Base-by-base conservation (phyloP, 208 protist species). In the Acanthamoeba polyphaga region DNA sequence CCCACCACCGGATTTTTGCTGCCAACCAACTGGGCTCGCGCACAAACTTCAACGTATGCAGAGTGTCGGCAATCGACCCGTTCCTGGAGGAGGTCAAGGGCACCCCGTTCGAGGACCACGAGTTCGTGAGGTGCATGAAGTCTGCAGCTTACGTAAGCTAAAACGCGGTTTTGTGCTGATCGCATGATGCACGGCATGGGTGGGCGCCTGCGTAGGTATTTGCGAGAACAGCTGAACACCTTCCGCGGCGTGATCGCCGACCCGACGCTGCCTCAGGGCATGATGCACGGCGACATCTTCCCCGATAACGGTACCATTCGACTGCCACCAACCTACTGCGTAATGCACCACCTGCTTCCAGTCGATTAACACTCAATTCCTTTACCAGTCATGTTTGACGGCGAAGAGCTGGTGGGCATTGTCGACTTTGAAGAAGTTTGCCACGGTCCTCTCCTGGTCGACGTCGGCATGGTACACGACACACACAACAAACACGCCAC, bases 351-450 rank as follows among this genome's bases (percentile, higher is more conserved):
- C 38, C 38, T 43, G 38, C 2, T 43, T 43, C 4, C 38, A 1
- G 38, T 43, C 4, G 0, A 2, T 43, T 43, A 43, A 64, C 49
- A 49, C 55, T 4, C 3, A 0, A 46, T 78, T 22, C 49, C 49
- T 12, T 1, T 3, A 15, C 5, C 29, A 88, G 60, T 92, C n/a
- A 66, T 92, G 32, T 92, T 66, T 51, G 62, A 74, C 9, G 60
- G 46, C 9, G 85, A 92, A 17, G 85, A 46, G 51, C 85, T 92
- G 55, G 58, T 92, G 17, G 85, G 58, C 10, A 92, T 92, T 32
- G 85, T 92, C 60, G 85, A 92, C 85, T 92, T 92, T 74, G 85
- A 92, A n/a, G 85, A 92, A 22, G 85, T 92, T 3, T 92, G 85
- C 43, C 24, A 53, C 32, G 85, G 58, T 1, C 85, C 85, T 24